Percentiles rank a stretch among this genome's conserved stretches.
phyloP scores from a whole-genome alignment of 495 filamentous ascomycete genomes.

The Aspergillus wentii region DNA sequence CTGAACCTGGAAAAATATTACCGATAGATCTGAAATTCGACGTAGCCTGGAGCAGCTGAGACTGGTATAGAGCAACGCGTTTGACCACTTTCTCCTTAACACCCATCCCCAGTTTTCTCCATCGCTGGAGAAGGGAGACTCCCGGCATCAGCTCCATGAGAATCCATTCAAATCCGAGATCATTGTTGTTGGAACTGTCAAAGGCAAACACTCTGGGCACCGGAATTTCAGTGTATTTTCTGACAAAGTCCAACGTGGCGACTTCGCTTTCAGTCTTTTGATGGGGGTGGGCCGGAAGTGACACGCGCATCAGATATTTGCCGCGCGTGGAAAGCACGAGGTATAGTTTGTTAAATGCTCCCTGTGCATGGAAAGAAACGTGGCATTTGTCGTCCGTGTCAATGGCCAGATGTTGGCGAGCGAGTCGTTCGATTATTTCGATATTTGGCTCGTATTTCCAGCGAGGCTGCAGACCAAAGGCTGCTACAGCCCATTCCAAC shows the following conservation, averaged over 20 bases:
- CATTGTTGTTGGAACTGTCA: not conserved
- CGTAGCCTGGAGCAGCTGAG: no score
- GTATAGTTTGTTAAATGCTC: not conserved
- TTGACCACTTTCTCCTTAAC: no score
- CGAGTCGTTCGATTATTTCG: no score
- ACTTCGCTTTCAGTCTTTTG: not conserved
- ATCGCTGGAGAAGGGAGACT: not conserved
- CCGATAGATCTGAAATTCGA: no score
- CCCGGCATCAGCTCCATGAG: not conserved
- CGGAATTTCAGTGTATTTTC: not conserved
- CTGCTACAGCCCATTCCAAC: no score
- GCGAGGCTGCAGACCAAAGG: no score
- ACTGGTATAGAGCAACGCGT: no score
- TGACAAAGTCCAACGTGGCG: not conserved
- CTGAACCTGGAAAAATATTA: no score
- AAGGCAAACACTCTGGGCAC: not conserved
- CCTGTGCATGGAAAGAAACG: conserved; percentile 3
- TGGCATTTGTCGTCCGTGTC: no score
- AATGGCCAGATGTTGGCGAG: no score
- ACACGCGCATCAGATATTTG: not conserved
- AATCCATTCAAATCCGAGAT: not conserved
- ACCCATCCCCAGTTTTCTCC: no score
- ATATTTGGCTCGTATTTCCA: no score
- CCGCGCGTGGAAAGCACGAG: not conserved
- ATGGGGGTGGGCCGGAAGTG: not conserved